Evolutionary conservation across 2,329 filamentous ascomycete species (phyloP), one percentile per base, ranked within the genome.

Genomic region (Diaporthe humulicola): DNA sequence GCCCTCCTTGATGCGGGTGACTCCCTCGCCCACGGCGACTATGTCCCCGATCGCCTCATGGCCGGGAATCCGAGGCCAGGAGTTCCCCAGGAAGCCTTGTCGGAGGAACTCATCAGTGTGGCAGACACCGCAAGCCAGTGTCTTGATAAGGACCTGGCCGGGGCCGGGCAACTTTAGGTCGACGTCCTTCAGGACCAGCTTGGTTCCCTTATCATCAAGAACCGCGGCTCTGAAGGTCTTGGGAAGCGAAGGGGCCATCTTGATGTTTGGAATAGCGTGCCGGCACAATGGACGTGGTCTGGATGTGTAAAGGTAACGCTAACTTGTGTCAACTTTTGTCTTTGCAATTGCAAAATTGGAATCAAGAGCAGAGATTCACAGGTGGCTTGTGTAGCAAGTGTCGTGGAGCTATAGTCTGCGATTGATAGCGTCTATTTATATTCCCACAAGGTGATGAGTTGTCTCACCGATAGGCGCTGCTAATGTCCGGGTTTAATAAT

Each of bases 11-110:
- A 92, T 91, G 33, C 85, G 84, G 73, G 86, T 88, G 70, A 93
- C 91, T 2, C 82, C 84, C 0, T 88, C 84, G 8, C 91, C 90
- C 0, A 94, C 81, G 9, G 89, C 89, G 22, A 90, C 92, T 4
- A 95, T 86, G 17, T 90, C 89, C 15, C 93, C 93, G 72, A 95
- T 89, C 45, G 93, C 85, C 81, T 95, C 93, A 82, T 96, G 94
- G 30, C 94, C 94, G 0, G 92, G 91, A 2, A 91, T 83, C 8
- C 90, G 87, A 1, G 93, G 93, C 78, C 89, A 92, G 28, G 87
- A 78, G 57, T 89, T 87, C 15, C 89, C 90, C 57, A 93, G 84
- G 6, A 82, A 79, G 33, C 90, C 90, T 3, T 79, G 61, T 67
- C 87, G 85, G 1, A 89, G 82, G 71, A 81, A 83, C 28, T 83